Conservation (phyloP, 192 early-diverging fungal species). For the Borealophlyctis nickersoniae region DNA sequence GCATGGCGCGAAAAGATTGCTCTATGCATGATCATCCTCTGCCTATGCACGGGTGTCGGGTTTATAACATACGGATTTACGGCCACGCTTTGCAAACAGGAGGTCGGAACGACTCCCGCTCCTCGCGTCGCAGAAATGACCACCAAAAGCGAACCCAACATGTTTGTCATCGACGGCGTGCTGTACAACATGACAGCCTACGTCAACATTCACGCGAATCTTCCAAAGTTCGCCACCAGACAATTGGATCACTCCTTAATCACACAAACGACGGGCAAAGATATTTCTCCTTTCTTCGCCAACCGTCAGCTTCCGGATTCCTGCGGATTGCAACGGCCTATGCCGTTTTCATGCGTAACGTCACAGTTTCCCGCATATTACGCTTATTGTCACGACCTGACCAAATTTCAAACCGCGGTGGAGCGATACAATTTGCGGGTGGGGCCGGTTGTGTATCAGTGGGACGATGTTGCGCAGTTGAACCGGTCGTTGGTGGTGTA, state of each 20-base stretch:
- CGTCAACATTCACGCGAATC: conserved; percentile 15
- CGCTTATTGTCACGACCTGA: conserved; percentile 26
- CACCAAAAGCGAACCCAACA: conserved; percentile 8
- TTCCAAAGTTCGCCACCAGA: conserved; percentile 15
- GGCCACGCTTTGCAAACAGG: conserved; percentile 18
- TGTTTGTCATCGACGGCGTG: conserved; percentile 28
- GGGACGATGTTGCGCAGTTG: conserved; percentile 18
- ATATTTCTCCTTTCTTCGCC: conserved; percentile 34
- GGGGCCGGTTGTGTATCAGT: conserved; percentile 30
- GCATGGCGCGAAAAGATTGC: conserved; percentile 97
- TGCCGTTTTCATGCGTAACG: conserved; percentile 21
- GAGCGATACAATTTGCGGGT: not conserved
- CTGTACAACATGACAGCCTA: conserved; percentile 33
- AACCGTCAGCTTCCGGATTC: not conserved
- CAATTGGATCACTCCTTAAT: not conserved
- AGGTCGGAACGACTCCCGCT: not conserved
- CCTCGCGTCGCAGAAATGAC: not conserved
- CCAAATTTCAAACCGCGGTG: not conserved
- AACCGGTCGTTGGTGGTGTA: conserved; percentile 34
- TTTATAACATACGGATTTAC: conserved; percentile 50
- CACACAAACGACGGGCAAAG: conserved; percentile 15
- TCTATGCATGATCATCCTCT: conserved; percentile 78
- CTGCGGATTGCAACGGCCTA: not conserved
- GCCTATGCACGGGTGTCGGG: conserved; percentile 57
- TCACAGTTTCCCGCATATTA: conserved; percentile 2